Evolutionary conservation across 73 alveolate species (phyloP).

Genomic region (Paramecium primaurelia): DNA sequence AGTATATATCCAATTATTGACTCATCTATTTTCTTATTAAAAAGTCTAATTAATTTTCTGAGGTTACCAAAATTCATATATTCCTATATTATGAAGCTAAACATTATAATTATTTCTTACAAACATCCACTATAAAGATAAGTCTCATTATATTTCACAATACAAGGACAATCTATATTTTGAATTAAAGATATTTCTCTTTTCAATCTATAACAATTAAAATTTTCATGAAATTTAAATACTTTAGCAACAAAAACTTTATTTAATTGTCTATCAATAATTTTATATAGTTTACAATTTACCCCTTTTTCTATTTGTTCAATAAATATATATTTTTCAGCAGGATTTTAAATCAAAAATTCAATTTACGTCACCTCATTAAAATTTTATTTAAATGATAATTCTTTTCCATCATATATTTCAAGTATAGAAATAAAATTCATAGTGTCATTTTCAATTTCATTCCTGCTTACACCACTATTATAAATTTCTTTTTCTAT

Average conservation of each 20-base stretch:
- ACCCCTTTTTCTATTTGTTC: neutral
- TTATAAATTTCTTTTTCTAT: neutral
- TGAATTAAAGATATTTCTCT: neutral
- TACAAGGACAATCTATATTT: neutral
- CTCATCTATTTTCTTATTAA: neutral
- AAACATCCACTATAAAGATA: neutral
- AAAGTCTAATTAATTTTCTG: neutral
- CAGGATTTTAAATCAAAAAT: neutral
- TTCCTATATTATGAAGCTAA: neutral
- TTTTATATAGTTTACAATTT: neutral
- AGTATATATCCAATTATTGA: neutral
- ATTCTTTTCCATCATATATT: constrained; percentile 8
- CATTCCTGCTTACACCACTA: neutral
- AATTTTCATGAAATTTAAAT: neutral
- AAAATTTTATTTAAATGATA: neutral
- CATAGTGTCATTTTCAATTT: neutral
- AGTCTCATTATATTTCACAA: neutral
- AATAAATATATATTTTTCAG: neutral
- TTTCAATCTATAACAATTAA: neutral
- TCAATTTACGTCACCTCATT: neutral
- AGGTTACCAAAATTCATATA: neutral
- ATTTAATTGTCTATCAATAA: neutral
- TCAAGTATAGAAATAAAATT: neutral
- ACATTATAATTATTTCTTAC: neutral
- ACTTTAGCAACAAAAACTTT: neutral